phyloP scores from a whole-genome alignment of 2,329 filamentous ascomycete species.

The Verticillium isaacii region DNA sequence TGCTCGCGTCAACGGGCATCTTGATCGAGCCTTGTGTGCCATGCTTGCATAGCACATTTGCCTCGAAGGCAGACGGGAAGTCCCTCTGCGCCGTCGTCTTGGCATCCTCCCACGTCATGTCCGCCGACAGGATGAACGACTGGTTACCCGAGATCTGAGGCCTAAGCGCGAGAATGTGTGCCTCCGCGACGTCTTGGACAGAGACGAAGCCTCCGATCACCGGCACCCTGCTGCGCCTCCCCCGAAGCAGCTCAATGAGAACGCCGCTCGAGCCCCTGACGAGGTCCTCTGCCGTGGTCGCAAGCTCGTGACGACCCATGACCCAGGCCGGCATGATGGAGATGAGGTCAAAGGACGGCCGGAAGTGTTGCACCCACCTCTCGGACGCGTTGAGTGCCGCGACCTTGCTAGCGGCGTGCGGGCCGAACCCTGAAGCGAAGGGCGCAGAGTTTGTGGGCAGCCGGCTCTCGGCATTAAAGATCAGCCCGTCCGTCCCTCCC shows the following conservation, averaged over 20 bases:
- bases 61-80: constrained; percentile 3
- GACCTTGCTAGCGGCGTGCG: neutral
- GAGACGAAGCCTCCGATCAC: constrained; percentile 24
- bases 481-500: neutral
- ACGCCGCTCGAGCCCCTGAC: constrained; percentile 24
- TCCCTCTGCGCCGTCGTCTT: neutral
- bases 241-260: constrained; percentile 25
- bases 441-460: neutral
- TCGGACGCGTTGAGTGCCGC: neutral
- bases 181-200: constrained; percentile 25
- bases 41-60: neutral
- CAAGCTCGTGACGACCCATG: constrained; percentile 27
- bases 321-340: constrained; percentile 15
- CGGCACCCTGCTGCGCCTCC: constrained; percentile 13
- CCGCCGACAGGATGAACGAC: neutral
- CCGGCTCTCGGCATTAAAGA: neutral
- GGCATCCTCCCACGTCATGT: constrained; percentile 2
- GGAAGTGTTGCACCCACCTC: constrained; percentile 22
- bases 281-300: constrained; percentile 18
- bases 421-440: neutral
- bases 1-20: constrained; percentile 15
- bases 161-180: neutral
- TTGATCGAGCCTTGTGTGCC: neutral
- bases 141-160: neutral
- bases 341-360: constrained; percentile 28